These are phyloP conservation scores for Pseudocercospora fuligena DNA, from an alignment of 2,329 filamentous ascomycete genomes.

Conservation along the genomic window DNA sequence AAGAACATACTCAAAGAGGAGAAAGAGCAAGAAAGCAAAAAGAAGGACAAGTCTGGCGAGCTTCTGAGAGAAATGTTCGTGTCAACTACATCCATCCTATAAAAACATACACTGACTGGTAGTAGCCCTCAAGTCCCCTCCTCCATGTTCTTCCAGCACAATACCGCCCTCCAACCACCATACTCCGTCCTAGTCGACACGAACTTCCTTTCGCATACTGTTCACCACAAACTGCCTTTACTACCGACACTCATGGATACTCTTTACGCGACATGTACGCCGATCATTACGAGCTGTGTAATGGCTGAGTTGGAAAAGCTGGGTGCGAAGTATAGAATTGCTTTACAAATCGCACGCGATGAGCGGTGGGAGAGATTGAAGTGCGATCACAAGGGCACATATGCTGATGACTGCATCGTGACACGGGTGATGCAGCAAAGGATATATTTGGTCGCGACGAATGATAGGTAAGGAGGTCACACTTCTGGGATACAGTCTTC, in stretches of 20 bases:
- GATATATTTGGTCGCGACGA: conserved; percentile 57
- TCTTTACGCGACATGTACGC: conserved; percentile 87
- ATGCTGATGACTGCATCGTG: conserved; percentile 79
- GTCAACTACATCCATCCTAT: not conserved
- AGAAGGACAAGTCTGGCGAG: conserved; percentile 59
- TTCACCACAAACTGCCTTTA: conserved; percentile 87
- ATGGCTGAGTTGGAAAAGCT: conserved; percentile 89
- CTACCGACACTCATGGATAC: conserved; percentile 92
- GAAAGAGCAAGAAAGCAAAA: conserved; percentile 61
- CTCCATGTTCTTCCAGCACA: conserved; percentile 86
- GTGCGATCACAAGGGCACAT: conserved; percentile 88
- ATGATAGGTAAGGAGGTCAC: conserved; percentile 59
- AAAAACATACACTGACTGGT: conserved; percentile 13
- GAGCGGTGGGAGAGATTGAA: conserved; percentile 83
- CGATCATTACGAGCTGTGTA: conserved; percentile 82
- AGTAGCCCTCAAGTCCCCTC: conserved; percentile 41
- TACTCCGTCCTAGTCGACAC: conserved; percentile 83
- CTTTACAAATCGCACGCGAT: conserved; percentile 83
- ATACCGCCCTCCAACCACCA: conserved; percentile 81
- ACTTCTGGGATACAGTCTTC: not conserved
- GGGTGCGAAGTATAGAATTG: conserved; percentile 85
- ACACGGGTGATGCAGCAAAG: conserved; percentile 52
- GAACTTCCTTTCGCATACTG: conserved; percentile 89
- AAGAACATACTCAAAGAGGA: conserved; percentile 75
- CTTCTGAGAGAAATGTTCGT: conserved; percentile 73